These are phyloP conservation scores for Whalleya microplaca DNA, from an alignment of 2,329 filamentous ascomycete genomes.

Conservation along the genomic window DNA sequence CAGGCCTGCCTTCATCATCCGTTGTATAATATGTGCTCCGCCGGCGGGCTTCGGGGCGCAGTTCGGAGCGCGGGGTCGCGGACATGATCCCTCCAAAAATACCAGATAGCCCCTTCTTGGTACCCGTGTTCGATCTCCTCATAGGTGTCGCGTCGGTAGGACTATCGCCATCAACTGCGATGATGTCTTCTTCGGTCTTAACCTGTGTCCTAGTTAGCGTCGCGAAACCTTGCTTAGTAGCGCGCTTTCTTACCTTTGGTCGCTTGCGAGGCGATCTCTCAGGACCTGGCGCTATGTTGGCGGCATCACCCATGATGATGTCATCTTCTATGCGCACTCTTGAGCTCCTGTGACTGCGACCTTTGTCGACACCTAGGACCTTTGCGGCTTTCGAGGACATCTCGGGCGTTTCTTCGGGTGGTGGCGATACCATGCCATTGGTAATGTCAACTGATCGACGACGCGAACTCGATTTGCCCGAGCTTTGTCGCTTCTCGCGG, in stretches of 20 bases:
- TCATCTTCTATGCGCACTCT: conserved; percentile 53
- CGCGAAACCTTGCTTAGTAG: background rate
- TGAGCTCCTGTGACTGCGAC: conserved; percentile 49
- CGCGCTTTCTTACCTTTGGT: conserved; percentile 50
- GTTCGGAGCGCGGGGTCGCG: conserved; percentile 48
- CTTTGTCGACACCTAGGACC: conserved; percentile 64
- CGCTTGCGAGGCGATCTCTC: conserved; percentile 52
- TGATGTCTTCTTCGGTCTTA: conserved; percentile 53
- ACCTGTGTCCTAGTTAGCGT: conserved; percentile 27
- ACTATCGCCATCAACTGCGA: conserved; percentile 58
- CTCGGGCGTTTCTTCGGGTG: conserved; percentile 68
- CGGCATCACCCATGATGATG: conserved; percentile 50
- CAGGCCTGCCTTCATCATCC: conserved; percentile 52
- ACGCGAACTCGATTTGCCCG: conserved; percentile 63
- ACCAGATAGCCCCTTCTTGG: conserved; percentile 63
- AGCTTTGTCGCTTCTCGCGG: conserved; percentile 63
- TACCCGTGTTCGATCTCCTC: conserved; percentile 64
- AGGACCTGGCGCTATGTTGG: conserved; percentile 44
- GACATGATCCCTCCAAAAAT: conserved; percentile 64
- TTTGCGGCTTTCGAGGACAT: conserved; percentile 79
- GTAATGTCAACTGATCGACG: conserved; percentile 70
- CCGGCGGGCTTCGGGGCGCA: conserved; percentile 50
- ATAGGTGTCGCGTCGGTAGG: conserved; percentile 54
- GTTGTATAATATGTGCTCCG: conserved; percentile 54
- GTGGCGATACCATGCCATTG: conserved; percentile 70